phyloP scores from a whole-genome alignment of 371 early-diverging fungal genomes.

The Umbelopsis sp. region DNA sequence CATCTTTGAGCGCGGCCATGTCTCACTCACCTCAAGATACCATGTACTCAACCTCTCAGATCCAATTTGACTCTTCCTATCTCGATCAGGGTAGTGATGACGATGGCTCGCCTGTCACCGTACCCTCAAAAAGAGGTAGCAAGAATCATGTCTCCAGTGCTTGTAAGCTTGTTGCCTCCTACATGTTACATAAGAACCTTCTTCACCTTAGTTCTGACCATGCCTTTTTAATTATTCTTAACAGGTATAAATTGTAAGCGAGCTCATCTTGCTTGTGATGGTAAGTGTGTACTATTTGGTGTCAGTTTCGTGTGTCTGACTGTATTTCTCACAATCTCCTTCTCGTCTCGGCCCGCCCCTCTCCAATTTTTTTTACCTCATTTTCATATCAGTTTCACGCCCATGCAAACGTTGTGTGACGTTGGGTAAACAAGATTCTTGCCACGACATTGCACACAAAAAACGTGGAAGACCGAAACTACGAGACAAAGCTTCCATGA shows the following conservation, averaged over 20 bases:
- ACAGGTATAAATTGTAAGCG: slow-evolving; percentile 47
- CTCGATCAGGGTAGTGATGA: slow-evolving; percentile 12
- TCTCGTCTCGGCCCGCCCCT: too few relatives aligned
- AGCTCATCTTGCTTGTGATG: slow-evolving; percentile 57
- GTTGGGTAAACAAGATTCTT: slow-evolving; percentile 72
- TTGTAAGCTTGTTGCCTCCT: slow-evolving; percentile 23
- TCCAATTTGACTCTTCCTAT: not conserved
- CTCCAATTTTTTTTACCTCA: not conserved
- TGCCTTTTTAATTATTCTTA: too few relatives aligned
- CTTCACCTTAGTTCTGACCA: too few relatives aligned
- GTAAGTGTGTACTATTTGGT: slow-evolving; percentile 27
- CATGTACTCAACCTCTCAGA: not conserved
- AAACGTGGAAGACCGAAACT: slow-evolving; percentile 81
- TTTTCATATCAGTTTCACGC: slow-evolving; percentile 54
- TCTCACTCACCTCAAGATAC: not conserved
- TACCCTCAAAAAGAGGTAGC: slow-evolving; percentile 29
- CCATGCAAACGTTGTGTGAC: slow-evolving; percentile 81
- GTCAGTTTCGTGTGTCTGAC: too few relatives aligned
- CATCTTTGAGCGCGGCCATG: not conserved
- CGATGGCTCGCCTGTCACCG: not conserved
- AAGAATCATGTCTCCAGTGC: slow-evolving; percentile 43
- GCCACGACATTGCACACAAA: slow-evolving; percentile 80
- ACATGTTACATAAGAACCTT: too few relatives aligned
- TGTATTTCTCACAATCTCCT: too few relatives aligned
- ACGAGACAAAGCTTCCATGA: slow-evolving; percentile 50